These are phyloP conservation scores for Meira nashicola DNA, from an alignment of 1,284 basidiomycete species.

Conservation along the genomic window DNA sequence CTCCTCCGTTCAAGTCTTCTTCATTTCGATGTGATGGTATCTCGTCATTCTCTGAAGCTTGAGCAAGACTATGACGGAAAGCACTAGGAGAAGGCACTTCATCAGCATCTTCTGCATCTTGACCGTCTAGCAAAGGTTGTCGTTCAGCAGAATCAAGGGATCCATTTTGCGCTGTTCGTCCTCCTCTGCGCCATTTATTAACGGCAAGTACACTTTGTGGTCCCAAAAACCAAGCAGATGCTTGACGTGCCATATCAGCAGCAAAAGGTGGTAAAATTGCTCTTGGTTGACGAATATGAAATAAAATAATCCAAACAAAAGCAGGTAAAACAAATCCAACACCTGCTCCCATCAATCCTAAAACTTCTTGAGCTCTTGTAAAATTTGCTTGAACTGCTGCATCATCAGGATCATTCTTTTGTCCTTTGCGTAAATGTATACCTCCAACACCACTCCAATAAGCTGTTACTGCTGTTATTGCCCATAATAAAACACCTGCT, in stretches of 20 bases:
- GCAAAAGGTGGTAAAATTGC: conserved; percentile 39
- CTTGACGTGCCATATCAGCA: conserved; percentile 27
- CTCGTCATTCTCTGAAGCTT: neutral
- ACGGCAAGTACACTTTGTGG: conserved; percentile 31
- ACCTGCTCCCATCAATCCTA: conserved; percentile 42
- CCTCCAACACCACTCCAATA: conserved; percentile 46
- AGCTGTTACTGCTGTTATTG: conserved; percentile 33
- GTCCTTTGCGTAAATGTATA: conserved; percentile 25
- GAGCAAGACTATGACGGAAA: neutral
- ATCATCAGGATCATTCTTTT: conserved; percentile 18
- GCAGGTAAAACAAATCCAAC: conserved; percentile 48
- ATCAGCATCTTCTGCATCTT: neutral
- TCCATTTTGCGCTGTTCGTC: conserved; percentile 9
- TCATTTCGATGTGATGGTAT: too few relatives aligned
- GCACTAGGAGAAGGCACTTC: conserved; percentile 1
- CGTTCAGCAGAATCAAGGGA: conserved; percentile 10
- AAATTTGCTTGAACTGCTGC: conserved; percentile 42
- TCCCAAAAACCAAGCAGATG: conserved; percentile 26
- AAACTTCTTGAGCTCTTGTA: conserved; percentile 33
- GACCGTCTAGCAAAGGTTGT: conserved; percentile 24
- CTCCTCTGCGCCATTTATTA: conserved; percentile 23
- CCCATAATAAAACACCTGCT: conserved; percentile 41
- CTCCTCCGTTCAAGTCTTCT: too few relatives aligned
- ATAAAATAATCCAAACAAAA: conserved; percentile 47
- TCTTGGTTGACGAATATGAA: conserved; percentile 42